Base-by-base conservation (phyloP, 2,329 filamentous ascomycete species). In the Colletotrichum cuscutae region DNA sequence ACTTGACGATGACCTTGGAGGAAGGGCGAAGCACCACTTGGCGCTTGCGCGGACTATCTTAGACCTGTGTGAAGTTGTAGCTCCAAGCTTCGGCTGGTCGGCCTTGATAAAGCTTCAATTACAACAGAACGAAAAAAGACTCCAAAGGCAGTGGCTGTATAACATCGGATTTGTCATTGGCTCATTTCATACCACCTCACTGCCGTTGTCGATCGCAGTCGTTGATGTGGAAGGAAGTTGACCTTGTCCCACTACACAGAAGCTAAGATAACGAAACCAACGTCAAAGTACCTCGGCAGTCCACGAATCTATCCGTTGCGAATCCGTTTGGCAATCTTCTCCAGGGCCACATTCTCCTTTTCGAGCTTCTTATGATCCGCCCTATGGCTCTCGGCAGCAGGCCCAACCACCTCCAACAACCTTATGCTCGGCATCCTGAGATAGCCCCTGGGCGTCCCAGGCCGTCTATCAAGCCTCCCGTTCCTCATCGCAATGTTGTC, bases 401-500 rank as follows among this genome's bases (percentile, higher is more conserved):
- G 68, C 8, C 68, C 68, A 15, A 71, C 56, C 3, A 68, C 42
- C 56, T 30, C 15, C 4, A 71, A 15, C 1, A 68, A 7, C 26
- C 15, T 42, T 13, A 59, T 6, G 11, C 58, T 61, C 11, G 63
- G 42, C 63, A 68, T 68, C 30, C 63, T 63, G 13, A 28, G n/a
- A 2, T 3, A 3, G 0, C 56, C 68, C 7, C 4, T 4, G 2
- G 52, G 32, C 5, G 32, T 19, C 63, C 68, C 49, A 11, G 68
- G 63, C 22, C 63, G 63, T 1, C 63, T 32, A 28, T 67, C 63
- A 6, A 28, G 60, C 22, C 56, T 49, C 0, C 68, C 63, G n/a
- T 71, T 61, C 28, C 68, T 26, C 19, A 49, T 26, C 46, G 56
- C 30, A 19, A 71, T 30, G 28, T 68, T 71, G 13, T 61, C 56